Base-by-base conservation (phyloP, 495 filamentous ascomycete genomes). In the Ramalina intermedia region DNA sequence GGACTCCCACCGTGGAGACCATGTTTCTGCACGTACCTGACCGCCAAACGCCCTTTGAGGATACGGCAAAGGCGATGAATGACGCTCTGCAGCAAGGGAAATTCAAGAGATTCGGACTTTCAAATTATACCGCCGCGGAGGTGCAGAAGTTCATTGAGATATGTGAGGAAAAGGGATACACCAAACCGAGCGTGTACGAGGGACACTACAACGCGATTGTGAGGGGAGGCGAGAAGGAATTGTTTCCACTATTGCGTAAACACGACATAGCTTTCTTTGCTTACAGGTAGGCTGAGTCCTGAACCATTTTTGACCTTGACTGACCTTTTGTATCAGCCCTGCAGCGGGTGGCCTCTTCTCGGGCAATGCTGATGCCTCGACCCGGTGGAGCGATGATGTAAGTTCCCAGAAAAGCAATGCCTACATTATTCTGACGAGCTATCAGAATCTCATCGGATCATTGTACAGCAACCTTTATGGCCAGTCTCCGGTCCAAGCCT, bases 171-270 rank as follows among this genome's bases (percentile, higher is more conserved):
- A 61, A 69, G 12, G 61, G 59, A 12, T 71, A 61, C 50, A 49
- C 69, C 35, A 64, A 65, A 42, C 72, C 73, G 0, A 64, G 55
- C 7, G 63, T 72, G 16, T 76, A 70, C 46, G 70, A 78, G 50
- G 69, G 72, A 0, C 62, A 70, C 9, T 75, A 76, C 51, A 68
- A 69, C 41, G 55, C 63, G 5, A 45, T 72, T 38, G 55, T 56
- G 3, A 61, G 72, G 23, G 48, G 54, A 9, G 58, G 51, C n/a
- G 74, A 75, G 43, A 52, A 53, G 16, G 61, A 67, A 20, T 55
- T 76, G 6, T 61, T 75, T 41, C 67, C 68, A 1, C 49, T 65
- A 6, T 54, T 73, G 8, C 66, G 70, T 21, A 57, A 65, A 43
- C 59, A 74, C 46, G 57, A 52, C 4, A 72, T 78, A 17, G 51